Percentiles rank a stretch among this genome's conserved stretches.
phyloP scores from a whole-genome alignment of 495 filamentous ascomycete species.

The Aspergillus kassunensis region DNA sequence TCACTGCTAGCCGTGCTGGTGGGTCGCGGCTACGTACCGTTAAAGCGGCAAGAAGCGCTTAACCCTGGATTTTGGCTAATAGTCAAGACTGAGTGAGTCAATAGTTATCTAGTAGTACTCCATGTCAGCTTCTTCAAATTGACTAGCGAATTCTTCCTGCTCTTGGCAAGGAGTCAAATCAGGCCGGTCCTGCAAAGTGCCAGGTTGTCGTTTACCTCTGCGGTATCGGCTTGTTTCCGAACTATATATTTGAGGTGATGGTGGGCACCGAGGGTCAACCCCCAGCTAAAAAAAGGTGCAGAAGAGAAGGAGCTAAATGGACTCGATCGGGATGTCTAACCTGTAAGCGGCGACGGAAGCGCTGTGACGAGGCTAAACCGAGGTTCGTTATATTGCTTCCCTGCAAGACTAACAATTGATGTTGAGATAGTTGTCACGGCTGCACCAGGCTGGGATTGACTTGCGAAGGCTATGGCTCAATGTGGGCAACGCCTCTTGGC shows the following conservation, averaged over 20 bases:
- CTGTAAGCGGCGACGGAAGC: constrained; percentile 43
- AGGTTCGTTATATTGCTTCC: constrained; percentile 19
- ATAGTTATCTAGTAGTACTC: too few relatives aligned
- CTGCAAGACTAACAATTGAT: not conserved
- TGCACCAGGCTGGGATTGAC: constrained; percentile 35
- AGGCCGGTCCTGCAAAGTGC: too few relatives aligned
- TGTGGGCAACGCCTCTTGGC: constrained; percentile 39
- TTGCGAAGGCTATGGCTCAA: constrained; percentile 44
- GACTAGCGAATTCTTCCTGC: too few relatives aligned
- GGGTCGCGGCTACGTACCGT: not conserved
- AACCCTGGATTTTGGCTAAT: too few relatives aligned
- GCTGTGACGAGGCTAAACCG: constrained; percentile 43
- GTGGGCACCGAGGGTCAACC: not conserved
- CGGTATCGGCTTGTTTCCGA: not conserved
- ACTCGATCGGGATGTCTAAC: constrained; percentile 43
- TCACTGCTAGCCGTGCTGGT: constrained; percentile 11
- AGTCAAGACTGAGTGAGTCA: not conserved
- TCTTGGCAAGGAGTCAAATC: too few relatives aligned
- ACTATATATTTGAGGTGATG: constrained; percentile 5
- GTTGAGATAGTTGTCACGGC: constrained; percentile 33
- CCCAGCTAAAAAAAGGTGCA: constrained; percentile 24
- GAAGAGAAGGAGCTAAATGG: constrained; percentile 37
- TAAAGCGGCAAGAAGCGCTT: too few relatives aligned
- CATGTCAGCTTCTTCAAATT: too few relatives aligned
- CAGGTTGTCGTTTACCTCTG: too few relatives aligned